Evolutionary conservation across 345 rosid species (phyloP), one percentile per base, ranked within the genome.

Genomic region (Heritiera littoralis): DNA sequence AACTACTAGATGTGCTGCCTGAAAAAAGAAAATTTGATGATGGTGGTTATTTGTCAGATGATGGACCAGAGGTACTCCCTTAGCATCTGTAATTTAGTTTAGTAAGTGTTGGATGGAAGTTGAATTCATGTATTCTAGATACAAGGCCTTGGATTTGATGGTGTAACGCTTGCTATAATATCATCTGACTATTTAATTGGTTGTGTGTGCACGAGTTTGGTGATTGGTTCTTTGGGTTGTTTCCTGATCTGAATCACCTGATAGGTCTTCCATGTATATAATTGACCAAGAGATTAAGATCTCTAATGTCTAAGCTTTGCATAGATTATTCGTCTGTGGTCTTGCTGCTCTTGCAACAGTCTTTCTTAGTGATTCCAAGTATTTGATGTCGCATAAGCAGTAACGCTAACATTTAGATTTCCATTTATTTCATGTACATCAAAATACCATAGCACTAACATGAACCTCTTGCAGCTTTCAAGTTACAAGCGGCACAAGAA

Each of bases 11-110:
- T 84, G 92, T 76, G 9, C 84, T 90, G 54, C 98, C 98, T 52
- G 90, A 84, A 77, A 93, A 92, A 76, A 88, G 98, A 78, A 87
- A 85, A 70, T 74, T 79, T 48, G 98, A 93, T 78, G 94, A 93
- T 83, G 98, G 91, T 38, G 97, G 89, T 65, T 86, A 84, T 83
- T 84, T 84, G 86, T 92, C 95, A 48, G 92, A 90, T 81, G 98
- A 92, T 75, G 95, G 78, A 84, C 77, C 87, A 35, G 86, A 86
- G 89, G 83, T 85, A 82, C n/a, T 14, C 32, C 18, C 3, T 23
- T 66, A 79, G 55, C 15, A 52, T 74, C 12, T 80, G 35, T 28
- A 58, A 15, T 48, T 66, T 77, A 54, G 1, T 68, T 48, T 80
- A 32, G 23, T 51, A 17, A 45, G 58, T 35, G 38, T 35, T 35